phyloP scores from a whole-genome alignment of 2,329 filamentous ascomycete genomes.

The Laburnicola sp. region DNA sequence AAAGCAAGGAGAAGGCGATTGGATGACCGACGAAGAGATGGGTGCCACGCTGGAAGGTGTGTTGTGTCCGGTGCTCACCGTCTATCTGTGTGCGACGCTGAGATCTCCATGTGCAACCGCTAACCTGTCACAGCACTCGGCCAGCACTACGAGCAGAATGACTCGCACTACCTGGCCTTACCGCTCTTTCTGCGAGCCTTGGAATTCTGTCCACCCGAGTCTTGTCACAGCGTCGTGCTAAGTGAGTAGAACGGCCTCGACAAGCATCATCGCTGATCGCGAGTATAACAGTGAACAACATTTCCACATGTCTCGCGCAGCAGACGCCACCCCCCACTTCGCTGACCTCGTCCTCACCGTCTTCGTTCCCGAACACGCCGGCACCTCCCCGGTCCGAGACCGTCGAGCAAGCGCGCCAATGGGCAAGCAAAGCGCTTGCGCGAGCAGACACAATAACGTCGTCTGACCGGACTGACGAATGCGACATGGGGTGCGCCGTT shows the following conservation, averaged over 20 bases:
- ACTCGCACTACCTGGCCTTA: conserved; percentile 77
- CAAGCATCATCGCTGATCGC: conserved; percentile 13
- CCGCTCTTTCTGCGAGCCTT: conserved; percentile 87
- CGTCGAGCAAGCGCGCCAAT: conserved; percentile 71
- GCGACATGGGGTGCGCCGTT: conserved; percentile 79
- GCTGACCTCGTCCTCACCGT: conserved; percentile 35
- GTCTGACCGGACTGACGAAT: conserved; percentile 72
- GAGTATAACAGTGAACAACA: conserved; percentile 69
- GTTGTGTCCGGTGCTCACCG: conserved; percentile 17
- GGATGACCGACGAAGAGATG: conserved; percentile 71
- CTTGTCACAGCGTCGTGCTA: conserved; percentile 78
- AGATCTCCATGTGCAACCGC: conserved; percentile 18
- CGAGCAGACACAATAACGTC: conserved; percentile 68
- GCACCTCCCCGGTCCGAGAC: conserved; percentile 62
- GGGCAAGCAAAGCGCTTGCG: conserved; percentile 76
- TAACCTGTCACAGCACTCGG: conserved; percentile 63
- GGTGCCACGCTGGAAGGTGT: conserved; percentile 73
- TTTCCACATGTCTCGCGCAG: conserved; percentile 73
- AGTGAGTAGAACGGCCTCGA: conserved; percentile 55
- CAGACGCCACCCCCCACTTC: conserved; percentile 52
- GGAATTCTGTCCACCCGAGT: conserved; percentile 63
- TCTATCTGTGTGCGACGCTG: conserved; percentile 12
- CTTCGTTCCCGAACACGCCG: conserved; percentile 41
- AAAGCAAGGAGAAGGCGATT: conserved; percentile 70
- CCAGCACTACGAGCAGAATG: conserved; percentile 72